These are phyloP conservation scores for Populus euphratica DNA, from an alignment of 345 rosid genomes.

Conservation along the genomic window DNA sequence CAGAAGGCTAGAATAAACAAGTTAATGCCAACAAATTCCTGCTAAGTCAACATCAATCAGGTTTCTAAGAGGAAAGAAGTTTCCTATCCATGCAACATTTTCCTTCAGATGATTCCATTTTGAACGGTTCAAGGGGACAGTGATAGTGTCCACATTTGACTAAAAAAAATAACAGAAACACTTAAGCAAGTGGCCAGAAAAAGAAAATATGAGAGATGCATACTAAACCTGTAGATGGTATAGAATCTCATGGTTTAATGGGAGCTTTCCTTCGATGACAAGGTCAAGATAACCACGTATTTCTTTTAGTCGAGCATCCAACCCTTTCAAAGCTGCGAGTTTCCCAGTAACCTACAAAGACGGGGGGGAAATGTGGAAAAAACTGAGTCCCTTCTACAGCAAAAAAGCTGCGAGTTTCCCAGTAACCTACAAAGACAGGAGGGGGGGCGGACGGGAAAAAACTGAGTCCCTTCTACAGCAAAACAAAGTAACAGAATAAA, in stretches of 20 bases:
- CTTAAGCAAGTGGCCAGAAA: background rate
- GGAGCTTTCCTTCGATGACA: slow-evolving; percentile 68
- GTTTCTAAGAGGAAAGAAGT: background rate
- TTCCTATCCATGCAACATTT: background rate
- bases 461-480: too few relatives aligned
- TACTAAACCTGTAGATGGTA: slow-evolving; percentile 74
- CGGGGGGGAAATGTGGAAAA: background rate
- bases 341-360: slow-evolving; percentile 61
- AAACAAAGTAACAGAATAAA: background rate
- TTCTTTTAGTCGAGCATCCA: slow-evolving; percentile 79
- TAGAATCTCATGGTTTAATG: slow-evolving; percentile 75
- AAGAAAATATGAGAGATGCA: background rate
- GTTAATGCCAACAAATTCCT: background rate
- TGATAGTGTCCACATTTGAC: background rate
- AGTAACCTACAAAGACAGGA: slow-evolving; percentile 49
- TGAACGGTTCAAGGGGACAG: background rate
- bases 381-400: too few relatives aligned
- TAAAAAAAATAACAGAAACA: background rate
- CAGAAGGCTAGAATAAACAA: background rate
- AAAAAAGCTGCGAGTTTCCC: slow-evolving; percentile 63
- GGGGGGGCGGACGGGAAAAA: background rate
- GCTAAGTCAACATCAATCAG: background rate
- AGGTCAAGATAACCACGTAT: slow-evolving; percentile 70
- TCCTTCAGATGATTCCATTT: background rate
- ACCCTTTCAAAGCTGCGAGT: slow-evolving; percentile 72